A percentile compares a stretch with the other conserved stretches of the same genome.
Conservation (phyloP, 129 eudicot genomes). For the Flaveria sonorensis region DNA sequence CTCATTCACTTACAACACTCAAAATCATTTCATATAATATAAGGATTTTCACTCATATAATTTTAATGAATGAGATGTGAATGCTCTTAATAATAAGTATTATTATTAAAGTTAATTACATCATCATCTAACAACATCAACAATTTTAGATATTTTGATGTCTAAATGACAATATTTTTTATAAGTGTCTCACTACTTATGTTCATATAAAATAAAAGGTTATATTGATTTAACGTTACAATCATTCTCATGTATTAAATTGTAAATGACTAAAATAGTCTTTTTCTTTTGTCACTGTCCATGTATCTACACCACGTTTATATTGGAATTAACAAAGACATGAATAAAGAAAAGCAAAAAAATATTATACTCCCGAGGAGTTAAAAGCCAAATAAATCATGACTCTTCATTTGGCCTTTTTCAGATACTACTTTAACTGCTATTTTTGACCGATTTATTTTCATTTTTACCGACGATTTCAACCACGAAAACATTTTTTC, state of each 20-base stretch:
- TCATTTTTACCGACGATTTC: conserved; percentile 14
- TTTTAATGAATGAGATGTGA: too few species aligned
- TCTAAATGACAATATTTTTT: too few species aligned
- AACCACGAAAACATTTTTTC: background rate
- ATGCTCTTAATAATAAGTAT: too few species aligned
- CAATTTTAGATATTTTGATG: too few species aligned
- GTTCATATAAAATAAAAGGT: too few species aligned
- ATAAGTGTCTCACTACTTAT: too few species aligned
- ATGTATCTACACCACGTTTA: conserved; percentile 21
- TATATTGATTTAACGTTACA: background rate
- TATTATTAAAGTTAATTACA: too few species aligned
- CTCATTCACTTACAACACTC: too few species aligned
- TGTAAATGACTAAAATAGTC: conserved; percentile 28
- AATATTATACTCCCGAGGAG: conserved; percentile 37
- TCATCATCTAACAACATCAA: too few species aligned
- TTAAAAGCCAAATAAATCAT: conserved; percentile 40
- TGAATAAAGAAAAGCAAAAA: conserved; percentile 37
- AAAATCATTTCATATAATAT: too few species aligned
- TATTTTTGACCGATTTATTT: conserved; percentile 32
- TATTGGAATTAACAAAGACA: conserved; percentile 42
- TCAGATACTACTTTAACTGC: conserved; percentile 36
- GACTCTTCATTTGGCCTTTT: conserved; percentile 41
- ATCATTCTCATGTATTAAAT: background rate
- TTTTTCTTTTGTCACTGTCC: conserved; percentile 20
- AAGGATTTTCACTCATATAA: too few species aligned